Percentiles rank a stretch among this genome's conserved stretches.
Evolutionary conservation across 1,284 basidiomycete species (phyloP).

Genomic region (Cutaneotrichosporon cavernicola): DNA sequence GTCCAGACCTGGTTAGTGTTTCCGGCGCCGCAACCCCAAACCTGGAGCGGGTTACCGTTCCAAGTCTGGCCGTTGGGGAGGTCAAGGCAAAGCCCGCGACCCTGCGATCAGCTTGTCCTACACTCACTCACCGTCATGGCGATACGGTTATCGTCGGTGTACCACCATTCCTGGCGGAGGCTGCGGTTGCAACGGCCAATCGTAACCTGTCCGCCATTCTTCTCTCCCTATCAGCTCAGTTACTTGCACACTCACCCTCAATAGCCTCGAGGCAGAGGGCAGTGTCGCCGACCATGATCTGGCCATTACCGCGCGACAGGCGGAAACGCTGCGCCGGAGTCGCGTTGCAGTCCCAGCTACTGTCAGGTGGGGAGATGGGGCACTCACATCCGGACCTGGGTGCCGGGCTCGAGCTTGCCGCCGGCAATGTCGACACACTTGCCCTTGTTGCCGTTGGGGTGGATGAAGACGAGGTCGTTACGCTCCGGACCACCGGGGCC

Average conservation of each 20-base stretch:
- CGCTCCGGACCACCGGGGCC: background rate
- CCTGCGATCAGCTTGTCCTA: slow-evolving; percentile 8
- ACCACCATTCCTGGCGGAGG: background rate
- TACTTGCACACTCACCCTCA: background rate
- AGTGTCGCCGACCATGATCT: slow-evolving; percentile 25
- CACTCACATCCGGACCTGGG: slow-evolving; percentile 23
- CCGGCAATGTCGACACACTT: slow-evolving; percentile 23
- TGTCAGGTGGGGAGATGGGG: background rate
- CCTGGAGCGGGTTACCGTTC: slow-evolving; percentile 22
- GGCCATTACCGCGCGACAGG: slow-evolving; percentile 12
- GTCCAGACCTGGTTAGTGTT: slow-evolving; percentile 48
- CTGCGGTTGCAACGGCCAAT: background rate
- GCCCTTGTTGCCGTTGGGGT: slow-evolving; percentile 17
- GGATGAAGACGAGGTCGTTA: background rate
- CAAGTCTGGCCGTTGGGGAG: slow-evolving; percentile 27
- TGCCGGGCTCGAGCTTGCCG: slow-evolving; percentile 20
- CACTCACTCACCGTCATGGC: background rate
- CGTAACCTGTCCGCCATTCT: background rate
- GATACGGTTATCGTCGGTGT: background rate
- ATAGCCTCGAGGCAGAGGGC: slow-evolving; percentile 38
- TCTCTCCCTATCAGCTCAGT: background rate
- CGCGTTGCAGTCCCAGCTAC: slow-evolving; percentile 26
- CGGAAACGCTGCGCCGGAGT: slow-evolving; percentile 17
- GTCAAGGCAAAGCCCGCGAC: slow-evolving; percentile 33
- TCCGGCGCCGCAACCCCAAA: slow-evolving; percentile 23